These are phyloP conservation scores for Venturia carpophila DNA, from an alignment of 2,329 filamentous ascomycete species.

Conservation along the genomic window DNA sequence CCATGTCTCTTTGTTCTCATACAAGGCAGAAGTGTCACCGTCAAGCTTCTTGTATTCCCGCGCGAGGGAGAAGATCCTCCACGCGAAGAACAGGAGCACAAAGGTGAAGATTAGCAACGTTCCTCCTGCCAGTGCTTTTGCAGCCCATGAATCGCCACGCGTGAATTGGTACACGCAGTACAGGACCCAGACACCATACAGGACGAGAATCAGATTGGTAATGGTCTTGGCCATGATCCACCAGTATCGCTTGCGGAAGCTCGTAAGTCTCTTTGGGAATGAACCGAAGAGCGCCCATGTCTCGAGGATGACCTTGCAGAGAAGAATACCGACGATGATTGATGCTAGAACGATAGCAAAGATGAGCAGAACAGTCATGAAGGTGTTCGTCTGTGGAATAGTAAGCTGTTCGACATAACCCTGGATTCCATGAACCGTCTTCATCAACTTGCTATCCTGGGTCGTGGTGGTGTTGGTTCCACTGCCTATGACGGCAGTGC, in stretches of 20 bases:
- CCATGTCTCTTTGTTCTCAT: constrained; percentile 85
- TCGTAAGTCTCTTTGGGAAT: constrained; percentile 69
- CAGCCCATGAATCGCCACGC: constrained; percentile 87
- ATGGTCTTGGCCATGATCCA: constrained; percentile 81
- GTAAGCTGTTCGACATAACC: constrained; percentile 75
- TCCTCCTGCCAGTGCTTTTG: constrained; percentile 72
- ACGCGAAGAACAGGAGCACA: constrained; percentile 74
- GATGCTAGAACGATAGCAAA: constrained; percentile 79
- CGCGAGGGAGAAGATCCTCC: constrained; percentile 72
- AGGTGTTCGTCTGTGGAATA: constrained; percentile 83
- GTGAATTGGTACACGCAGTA: constrained; percentile 97
- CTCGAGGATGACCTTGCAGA: constrained; percentile 88
- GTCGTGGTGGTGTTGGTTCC: constrained; percentile 23
- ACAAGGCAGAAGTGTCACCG: constrained; percentile 65
- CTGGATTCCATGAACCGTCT: constrained; percentile 65
- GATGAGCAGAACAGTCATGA: constrained; percentile 88
- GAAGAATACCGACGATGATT: constrained; percentile 76
- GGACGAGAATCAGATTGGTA: constrained; percentile 78
- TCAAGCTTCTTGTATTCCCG: constrained; percentile 64
- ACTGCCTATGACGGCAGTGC: constrained; percentile 20
- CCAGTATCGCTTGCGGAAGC: constrained; percentile 97
- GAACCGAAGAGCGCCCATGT: constrained; percentile 81
- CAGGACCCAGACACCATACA: constrained; percentile 91
- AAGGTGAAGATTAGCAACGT: constrained; percentile 75
- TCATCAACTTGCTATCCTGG: constrained; percentile 40